phyloP scores from a whole-genome alignment of 2,329 filamentous ascomycete species.

The Alternaria dauci region DNA sequence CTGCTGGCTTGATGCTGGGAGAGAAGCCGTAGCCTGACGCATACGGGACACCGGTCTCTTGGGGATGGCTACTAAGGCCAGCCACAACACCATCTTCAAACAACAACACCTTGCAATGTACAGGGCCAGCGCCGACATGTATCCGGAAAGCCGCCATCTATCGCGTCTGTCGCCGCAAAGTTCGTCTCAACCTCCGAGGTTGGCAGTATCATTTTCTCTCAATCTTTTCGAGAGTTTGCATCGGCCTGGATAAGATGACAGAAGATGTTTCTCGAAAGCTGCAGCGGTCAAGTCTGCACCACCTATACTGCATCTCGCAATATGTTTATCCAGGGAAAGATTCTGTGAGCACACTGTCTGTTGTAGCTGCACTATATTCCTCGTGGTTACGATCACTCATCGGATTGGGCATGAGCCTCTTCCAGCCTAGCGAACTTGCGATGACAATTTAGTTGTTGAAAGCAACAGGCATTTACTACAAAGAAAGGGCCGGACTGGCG shows the following conservation, averaged over 20 bases:
- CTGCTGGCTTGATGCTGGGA: slow-evolving; percentile 22
- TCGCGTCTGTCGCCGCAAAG: neutral
- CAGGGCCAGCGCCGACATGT: slow-evolving; percentile 1
- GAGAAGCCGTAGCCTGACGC: slow-evolving; percentile 16
- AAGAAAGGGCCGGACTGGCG: slow-evolving; percentile 10
- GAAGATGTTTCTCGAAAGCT: neutral
- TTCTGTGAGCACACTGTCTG: neutral
- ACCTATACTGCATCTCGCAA: neutral
- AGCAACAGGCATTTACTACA: neutral
- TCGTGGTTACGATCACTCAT: neutral
- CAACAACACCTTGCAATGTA: slow-evolving; percentile 14
- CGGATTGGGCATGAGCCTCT: neutral
- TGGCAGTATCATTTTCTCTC: neutral
- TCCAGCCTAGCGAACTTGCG: neutral
- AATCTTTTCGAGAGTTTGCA: neutral
- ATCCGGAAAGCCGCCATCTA: neutral
- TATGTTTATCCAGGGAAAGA: neutral
- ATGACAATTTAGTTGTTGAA: neutral
- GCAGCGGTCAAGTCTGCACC: neutral
- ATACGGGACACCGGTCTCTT: slow-evolving; percentile 20
- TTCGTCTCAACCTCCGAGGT: slow-evolving; percentile 7
- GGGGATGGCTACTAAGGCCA: slow-evolving; percentile 15
- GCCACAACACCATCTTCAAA: slow-evolving; percentile 16
- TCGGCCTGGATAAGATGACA: neutral
- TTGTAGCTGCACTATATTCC: neutral